Evolutionary conservation across 169 alveolate genomes (phyloP).

Genomic region (Eimeria praecox): DNA sequence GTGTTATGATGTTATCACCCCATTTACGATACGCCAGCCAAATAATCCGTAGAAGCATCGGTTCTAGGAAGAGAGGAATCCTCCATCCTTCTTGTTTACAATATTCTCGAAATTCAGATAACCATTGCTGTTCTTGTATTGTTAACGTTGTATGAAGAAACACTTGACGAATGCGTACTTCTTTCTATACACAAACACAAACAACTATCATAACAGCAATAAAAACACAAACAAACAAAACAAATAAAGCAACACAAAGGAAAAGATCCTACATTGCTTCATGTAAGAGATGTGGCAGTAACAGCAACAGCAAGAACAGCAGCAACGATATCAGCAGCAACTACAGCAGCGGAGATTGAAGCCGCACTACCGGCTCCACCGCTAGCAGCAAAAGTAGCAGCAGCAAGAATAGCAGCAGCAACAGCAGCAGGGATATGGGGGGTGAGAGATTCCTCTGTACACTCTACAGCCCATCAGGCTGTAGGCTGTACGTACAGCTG

Average conservation of each 20-base stretch:
- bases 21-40: slow-evolving; percentile 82
- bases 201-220: background rate
- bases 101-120: slow-evolving; percentile 78
- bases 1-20: slow-evolving; percentile 22
- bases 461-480: background rate
- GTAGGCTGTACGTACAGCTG: too few relatives aligned
- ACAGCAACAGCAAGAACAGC: background rate
- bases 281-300: background rate
- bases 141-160: slow-evolving; percentile 83
- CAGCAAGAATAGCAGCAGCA: too few relatives aligned
- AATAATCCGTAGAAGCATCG: slow-evolving; percentile 84
- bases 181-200: slow-evolving; percentile 25
- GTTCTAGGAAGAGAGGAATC: slow-evolving; percentile 84
- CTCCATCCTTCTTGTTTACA: slow-evolving; percentile 46
- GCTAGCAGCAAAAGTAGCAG: background rate
- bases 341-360: background rate
- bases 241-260: background rate
- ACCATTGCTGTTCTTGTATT: slow-evolving; percentile 82
- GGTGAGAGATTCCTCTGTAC: too few relatives aligned
- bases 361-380: too few relatives aligned
- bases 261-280: too few relatives aligned
- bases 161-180: slow-evolving; percentile 85
- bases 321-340: background rate
- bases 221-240: too few relatives aligned
- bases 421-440: too few relatives aligned